Base-by-base conservation (phyloP, 176 grass and related monocot genomes). In the Cocos nucifera region DNA sequence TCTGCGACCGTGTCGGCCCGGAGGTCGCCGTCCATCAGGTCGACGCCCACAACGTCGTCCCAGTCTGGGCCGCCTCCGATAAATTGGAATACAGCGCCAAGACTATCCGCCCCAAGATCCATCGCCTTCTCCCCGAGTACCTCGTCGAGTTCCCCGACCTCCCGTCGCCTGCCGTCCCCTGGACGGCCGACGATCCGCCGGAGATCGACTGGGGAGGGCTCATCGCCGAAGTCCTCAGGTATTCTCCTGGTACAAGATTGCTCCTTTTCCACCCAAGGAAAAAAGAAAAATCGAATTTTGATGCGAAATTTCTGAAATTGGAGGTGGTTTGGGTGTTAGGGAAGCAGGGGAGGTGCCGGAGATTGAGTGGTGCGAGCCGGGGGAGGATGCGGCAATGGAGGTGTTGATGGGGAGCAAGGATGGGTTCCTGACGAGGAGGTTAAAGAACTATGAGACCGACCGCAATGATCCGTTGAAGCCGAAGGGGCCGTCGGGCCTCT, bases 11-110 rank as follows among this genome's bases (percentile, higher is more conserved):
- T 53, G 87, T 4, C 71, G 91, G 10, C 83, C 83, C 16, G 81
- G 65, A 64, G 20, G 66, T 82, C 56, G 72, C 75, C 19, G 59
- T 96, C 24, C 78, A 96, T 57, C 83, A 87, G 77, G 90, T 96
- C 39, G 91, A 96, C 50, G 83, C 92, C 6, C 92, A 96, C 72
- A 96, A 96, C 20, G 81, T 96, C 21, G 80, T 96, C 53, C 86
- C 86, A 4, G 75, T 85, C 6, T 90, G 92, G 92, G 56, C 50
- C 49, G 80, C 92, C 7, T 90, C 92, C 4, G 72, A 73, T 49
- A 89, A 86, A 69, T 58, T 90, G 22, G 86, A 96, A 72, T 96
- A 90, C 61, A 74, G 80, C 0, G 92, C 92, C 53, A 90, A 56
- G 72, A 96, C 92, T 6, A 87, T 90, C 30, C 77, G 92, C 52